Base-by-base conservation (phyloP, 2,329 filamentous ascomycete genomes). In the Ceratocystis lukuohia region DNA sequence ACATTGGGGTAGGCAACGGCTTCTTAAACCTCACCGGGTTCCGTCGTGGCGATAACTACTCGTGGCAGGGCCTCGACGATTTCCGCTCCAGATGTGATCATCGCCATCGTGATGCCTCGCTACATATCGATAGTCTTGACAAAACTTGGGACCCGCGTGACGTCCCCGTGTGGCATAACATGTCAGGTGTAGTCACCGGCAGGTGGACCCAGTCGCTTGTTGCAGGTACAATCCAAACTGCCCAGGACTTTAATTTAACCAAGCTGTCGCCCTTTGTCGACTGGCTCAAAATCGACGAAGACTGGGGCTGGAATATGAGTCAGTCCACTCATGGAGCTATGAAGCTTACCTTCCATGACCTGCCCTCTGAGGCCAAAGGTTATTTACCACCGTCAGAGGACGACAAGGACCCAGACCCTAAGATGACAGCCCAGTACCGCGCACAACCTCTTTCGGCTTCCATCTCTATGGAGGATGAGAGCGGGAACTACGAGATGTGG, bases 241-340 rank as follows among this genome's bases (percentile, higher is more conserved):
- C 76, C 73, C 78, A 72, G 73, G 80, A 72, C 73, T 83, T 78
- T 74, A 91, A 91, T 71, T 76, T 88, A 57, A 86, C 83, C 41
- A 80, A 80, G 12, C 84, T 88, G 68, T 81, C 84, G 12, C 84
- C 86, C 1, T 81, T 79, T 12, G 80, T 88, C 68, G 82, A 84
- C 56, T 96, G 91, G 79, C 80, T 83, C 25, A 79, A 73, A 33
- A 74, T 75, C 65, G 80, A 81, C 56, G 76, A 77, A 33, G 81
- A 85, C 15, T 96, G 89, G 82, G 84, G 84, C 30, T 83, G 89
- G 69, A 96, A 96, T 74, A 80, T 96, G 67, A 96, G 91, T 0
- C 89, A 90, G 1, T 73, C 63, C 30, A 63, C 75, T 1, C 80
- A 84, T 62, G 90, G 90, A 15, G 85, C 82, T 68, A 81, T 96